Base-by-base conservation (phyloP, 805 yeast genomes). In the Yamadazyma tumulicola region DNA sequence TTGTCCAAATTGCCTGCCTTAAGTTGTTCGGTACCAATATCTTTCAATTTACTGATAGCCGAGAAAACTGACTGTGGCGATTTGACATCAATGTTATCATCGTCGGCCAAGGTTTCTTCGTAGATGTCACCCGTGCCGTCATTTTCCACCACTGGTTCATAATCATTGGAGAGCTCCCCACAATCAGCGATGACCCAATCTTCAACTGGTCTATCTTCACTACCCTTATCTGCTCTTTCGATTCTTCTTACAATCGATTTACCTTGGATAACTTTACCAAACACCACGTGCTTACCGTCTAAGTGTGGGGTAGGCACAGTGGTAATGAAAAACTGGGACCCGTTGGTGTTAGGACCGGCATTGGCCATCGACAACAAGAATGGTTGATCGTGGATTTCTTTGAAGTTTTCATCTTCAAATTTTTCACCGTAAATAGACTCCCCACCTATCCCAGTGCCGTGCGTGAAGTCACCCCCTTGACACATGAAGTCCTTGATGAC, bases 291-390 rank as follows among this genome's bases (percentile, higher is more conserved):
- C 59, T 91, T 91, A 17, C 91, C 94, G 55, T 93, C 91, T 46
- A 93, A 74, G 61, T 91, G 97, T 5, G 97, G 96, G 1, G 97
- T 87, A 26, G 87, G 80, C 2, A 79, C 93, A 2, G 96, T 86
- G 18, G 98, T 91, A 51, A 91, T 79, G 59, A 91, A 91, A 51
- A 87, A 93, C 62, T 91, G 97, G 2, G 96, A 87, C 1, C 97
- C 97, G 55, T 93, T 93, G 31, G 97, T 91, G 58, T 81, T 79
- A 39, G 95, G 88, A 12, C 97, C 97, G 4, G 97, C 85, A 55
- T 91, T 91, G 38, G 98, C 97, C 97, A 91, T 93, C 6, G 95
- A 85, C 48, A 91, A 73, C 47, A 93, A 69, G 59, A 83, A 89
- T 35, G 97, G 97, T 51, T 73, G 73, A 45, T 80, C 87, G 56